Evolutionary conservation across 2,329 filamentous ascomycete genomes (phyloP).

Genomic region (Aureobasidium namibiae): DNA sequence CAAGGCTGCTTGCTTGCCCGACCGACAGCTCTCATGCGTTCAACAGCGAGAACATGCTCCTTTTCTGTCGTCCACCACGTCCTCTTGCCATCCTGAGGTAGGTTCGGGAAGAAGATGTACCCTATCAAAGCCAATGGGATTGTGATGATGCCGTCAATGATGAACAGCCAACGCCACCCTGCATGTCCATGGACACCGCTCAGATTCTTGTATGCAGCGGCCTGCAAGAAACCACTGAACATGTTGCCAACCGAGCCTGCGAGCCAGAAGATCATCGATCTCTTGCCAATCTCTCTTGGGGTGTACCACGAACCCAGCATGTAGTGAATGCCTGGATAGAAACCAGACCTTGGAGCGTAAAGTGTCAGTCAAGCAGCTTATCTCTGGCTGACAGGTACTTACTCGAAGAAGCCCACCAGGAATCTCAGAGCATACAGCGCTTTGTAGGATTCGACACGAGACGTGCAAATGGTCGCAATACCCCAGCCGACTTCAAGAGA

Average conservation of each 20-base stretch:
- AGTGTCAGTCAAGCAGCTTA: neutral
- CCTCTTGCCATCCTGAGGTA: constrained; percentile 29
- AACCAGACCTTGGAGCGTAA: constrained; percentile 32
- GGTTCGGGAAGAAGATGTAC: constrained; percentile 46
- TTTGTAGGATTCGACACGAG: constrained; percentile 29
- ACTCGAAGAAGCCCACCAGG: constrained; percentile 44
- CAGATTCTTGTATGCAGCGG: constrained; percentile 38
- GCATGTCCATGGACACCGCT: constrained; percentile 42
- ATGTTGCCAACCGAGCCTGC: constrained; percentile 53
- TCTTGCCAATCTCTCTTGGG: constrained; percentile 52
- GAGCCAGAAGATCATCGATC: constrained; percentile 53
- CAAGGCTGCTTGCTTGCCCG: constrained; percentile 7
- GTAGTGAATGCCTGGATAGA: constrained; percentile 52
- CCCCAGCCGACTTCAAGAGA: constrained; percentile 35
- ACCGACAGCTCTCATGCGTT: constrained; percentile 10
- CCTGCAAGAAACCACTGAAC: constrained; percentile 56
- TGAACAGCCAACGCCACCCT: constrained; percentile 52
- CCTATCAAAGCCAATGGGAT: constrained; percentile 48
- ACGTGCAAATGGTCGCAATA: constrained; percentile 32
- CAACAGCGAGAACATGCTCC: constrained; percentile 8
- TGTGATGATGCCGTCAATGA: constrained; percentile 50
- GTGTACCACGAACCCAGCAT: constrained; percentile 56
- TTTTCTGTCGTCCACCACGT: constrained; percentile 12
- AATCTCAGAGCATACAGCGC: constrained; percentile 34
- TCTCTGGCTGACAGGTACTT: neutral